phyloP scores from a whole-genome alignment of 352 stramenopile genomes.

The Blastocystis sp. region DNA sequence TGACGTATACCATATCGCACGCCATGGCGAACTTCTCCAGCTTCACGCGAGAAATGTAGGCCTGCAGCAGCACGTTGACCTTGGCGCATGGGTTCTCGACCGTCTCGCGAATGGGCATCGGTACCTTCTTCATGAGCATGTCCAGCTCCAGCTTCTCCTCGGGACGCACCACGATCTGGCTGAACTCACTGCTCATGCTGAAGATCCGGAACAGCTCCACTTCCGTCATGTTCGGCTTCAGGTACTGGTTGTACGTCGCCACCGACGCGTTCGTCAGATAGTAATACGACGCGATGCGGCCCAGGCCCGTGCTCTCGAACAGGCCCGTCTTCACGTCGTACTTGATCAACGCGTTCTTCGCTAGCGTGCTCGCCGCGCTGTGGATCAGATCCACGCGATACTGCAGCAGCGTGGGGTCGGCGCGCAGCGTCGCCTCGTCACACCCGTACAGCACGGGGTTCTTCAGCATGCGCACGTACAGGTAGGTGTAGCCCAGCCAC shows the following conservation, averaged over 20 bases:
- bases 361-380: conserved; percentile 73
- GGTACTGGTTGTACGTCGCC: conserved; percentile 90
- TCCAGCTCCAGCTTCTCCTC: conserved; percentile 89
- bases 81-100: conserved; percentile 88
- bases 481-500: conserved; percentile 96
- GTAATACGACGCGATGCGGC: conserved; percentile 94
- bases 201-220: conserved; percentile 57
- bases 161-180: conserved; percentile 89
- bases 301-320: conserved; percentile 87
- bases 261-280: conserved; percentile 98
- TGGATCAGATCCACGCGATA: conserved; percentile 72
- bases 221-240: conserved; percentile 78
- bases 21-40: conserved; percentile 92
- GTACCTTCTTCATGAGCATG: conserved; percentile 82
- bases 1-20: conserved; percentile 98
- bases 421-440: conserved; percentile 83
- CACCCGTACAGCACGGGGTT: conserved; percentile 97
- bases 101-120: conserved; percentile 82
- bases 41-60: conserved; percentile 81
- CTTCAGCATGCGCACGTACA: conserved; percentile 96
- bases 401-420: conserved; percentile 80
- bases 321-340: conserved; percentile 80
- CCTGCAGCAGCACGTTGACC: conserved; percentile 91
- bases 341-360: conserved; percentile 78
- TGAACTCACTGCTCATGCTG: conserved; percentile 83